These are phyloP conservation scores for Alternaria panax DNA, from an alignment of 2,329 filamentous ascomycete species.

Conservation along the genomic window DNA sequence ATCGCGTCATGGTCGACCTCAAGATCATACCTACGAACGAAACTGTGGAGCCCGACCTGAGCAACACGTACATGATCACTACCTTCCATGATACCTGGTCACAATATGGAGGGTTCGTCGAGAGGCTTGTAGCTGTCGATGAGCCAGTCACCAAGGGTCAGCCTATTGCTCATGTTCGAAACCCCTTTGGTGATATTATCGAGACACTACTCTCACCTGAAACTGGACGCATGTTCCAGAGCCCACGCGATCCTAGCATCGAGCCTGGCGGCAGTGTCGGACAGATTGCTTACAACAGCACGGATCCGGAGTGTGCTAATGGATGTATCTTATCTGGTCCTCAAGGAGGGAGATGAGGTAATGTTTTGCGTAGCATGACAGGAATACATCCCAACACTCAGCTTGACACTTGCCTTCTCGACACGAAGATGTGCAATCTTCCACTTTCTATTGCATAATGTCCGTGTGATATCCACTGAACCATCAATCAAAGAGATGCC, in stretches of 20 bases:
- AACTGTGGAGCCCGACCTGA: conserved; percentile 42
- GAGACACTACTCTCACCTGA: conserved; percentile 45
- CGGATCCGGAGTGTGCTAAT: conserved; percentile 39
- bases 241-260: conserved; percentile 45
- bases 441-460: neutral
- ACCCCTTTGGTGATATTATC: conserved; percentile 48
- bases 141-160: conserved; percentile 49
- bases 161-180: conserved; percentile 45
- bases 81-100: conserved; percentile 40
- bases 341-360: neutral
- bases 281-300: conserved; percentile 49
- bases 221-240: conserved; percentile 45
- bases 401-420: neutral
- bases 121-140: conserved; percentile 40
- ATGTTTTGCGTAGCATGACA: neutral
- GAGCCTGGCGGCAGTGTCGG: conserved; percentile 47
- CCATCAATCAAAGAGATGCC: neutral
- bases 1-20: conserved; percentile 35
- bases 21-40: conserved; percentile 37
- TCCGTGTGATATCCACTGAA: too few relatives aligned
- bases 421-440: neutral
- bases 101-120: conserved; percentile 40
- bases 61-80: conserved; percentile 41
- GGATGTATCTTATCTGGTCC: conserved; percentile 40
- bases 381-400: neutral